Conservation (phyloP, 306 rosid species). For the Glycyrrhiza uralensis region DNA sequence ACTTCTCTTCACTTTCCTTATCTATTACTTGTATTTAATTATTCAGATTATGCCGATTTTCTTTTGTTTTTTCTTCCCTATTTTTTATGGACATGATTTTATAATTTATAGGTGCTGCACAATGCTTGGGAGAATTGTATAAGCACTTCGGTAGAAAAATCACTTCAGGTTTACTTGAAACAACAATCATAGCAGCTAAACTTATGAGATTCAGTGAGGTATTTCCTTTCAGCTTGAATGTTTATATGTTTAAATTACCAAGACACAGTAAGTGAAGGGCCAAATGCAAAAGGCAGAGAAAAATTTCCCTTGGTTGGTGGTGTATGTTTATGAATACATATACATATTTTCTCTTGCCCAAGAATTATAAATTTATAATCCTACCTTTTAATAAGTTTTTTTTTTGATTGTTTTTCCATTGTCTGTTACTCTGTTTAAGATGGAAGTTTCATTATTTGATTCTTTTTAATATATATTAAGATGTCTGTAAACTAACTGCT, state of each 20-base stretch:
- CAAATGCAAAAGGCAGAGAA: not conserved
- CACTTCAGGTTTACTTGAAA: conserved; percentile 88
- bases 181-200: conserved; percentile 73
- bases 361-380: not conserved
- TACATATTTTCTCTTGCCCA: conserved; percentile 12
- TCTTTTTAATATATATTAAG: not conserved
- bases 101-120: conserved; percentile 78
- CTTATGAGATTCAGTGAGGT: conserved; percentile 84
- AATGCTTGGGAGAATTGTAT: conserved; percentile 89
- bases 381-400: not conserved
- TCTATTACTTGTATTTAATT: conserved; percentile 7
- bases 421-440: conserved; percentile 15
- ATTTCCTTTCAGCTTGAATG: conserved; percentile 31
- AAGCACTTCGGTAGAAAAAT: conserved; percentile 90
- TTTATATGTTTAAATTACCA: conserved; percentile 7
- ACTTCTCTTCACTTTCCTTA: too few species aligned
- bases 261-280: conserved; percentile 1
- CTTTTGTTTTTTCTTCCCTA: not conserved
- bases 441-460: conserved; percentile 1
- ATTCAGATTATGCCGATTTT: not conserved
- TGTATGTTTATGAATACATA: not conserved
- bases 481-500: not conserved
- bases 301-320: not conserved
- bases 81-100: conserved; percentile 26
- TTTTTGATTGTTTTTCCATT: not conserved